Evolutionary conservation across 805 yeast genomes (phyloP), one percentile per base, ranked within the genome.

Genomic region (Komagataella phaffii): DNA sequence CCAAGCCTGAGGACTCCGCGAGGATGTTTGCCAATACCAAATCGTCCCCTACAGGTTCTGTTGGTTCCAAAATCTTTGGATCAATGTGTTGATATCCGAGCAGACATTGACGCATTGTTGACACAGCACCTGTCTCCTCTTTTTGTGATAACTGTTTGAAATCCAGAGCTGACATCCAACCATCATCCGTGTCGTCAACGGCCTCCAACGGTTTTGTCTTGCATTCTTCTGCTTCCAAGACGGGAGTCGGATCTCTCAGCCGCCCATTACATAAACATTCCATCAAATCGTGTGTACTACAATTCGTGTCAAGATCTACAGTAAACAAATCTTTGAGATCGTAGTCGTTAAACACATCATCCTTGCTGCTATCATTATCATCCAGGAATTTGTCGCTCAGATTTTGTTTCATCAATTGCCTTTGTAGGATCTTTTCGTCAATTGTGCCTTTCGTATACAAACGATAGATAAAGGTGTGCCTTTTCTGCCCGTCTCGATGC

Each of bases 361-460:
- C 81, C 24, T 76, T 78, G 0, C 79, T 71, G 4, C 65, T 62
- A 12, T 49, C 54, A 19, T 66, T 63, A 51, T 68, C 66, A 53
- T 57, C 83, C 56, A 78, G 73, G 58, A 91, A 84, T 56, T 80
- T 80, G 55, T 83, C 83, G 49, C 96, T 85, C 49, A 91, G 67
- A 51, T 83, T 89, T 52, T 71, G 79, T 64, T 93, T 93, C 73
- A 88, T 82, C 51, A 90, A 68, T 64, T 93, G 99, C 17, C 99
- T 71, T 63, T 93, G 98, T 54, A 85, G 82, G 3, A 93, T 90
- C 67, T 90, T 91, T 63, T 93, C 99, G 63, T 93, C 99, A 43
- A 89, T 85, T 52, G 90, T 81, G 0, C 98, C 99, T 0, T 95
- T 81, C 0, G 96, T 85, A 46, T 93, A 67, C 17, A 93, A 65